Base-by-base conservation (phyloP, 179 eudicot genomes). In the Pouteria campechiana region DNA sequence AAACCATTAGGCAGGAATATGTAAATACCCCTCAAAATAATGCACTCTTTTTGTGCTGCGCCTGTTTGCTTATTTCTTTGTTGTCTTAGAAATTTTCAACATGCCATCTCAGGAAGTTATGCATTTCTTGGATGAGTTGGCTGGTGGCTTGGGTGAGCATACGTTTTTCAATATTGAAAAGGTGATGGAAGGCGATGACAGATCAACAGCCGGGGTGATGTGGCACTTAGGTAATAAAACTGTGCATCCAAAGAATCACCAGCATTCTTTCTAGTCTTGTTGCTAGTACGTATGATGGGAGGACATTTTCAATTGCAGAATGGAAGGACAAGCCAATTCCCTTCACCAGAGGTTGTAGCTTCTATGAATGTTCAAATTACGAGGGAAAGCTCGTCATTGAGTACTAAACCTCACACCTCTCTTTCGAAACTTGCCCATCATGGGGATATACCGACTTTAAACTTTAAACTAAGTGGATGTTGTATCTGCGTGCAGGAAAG, bases 171-270 rank as follows among this genome's bases (percentile, higher is more conserved):
- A 57, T 25, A 29, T 69, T 3, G 78, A 70, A 30, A 50, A 52
- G 28, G 41, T 80, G 10, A 73, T 70, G 23, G 55, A 68, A 64
- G 88, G 95, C 55, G 77, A 67, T 21, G 73, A 65, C 2, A n/a
- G n/a, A n/a, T 50, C 40, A 12, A 52, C 43, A 22, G 75, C 66
- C 56, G 70, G 57, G 22, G 75, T 74, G 17, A 61, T 41, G 19
- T 88, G 97, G 97, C 79, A 80, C 61, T 58, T 88, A 28, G 93
- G 97, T 85, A n/a, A n/a, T n/a, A n/a, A n/a, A n/a, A n/a, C n/a
- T n/a, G n/a, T n/a, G n/a, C n/a, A n/a, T n/a, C n/a, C n/a, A n/a
- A n/a, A n/a, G n/a, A n/a, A 73, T 17, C 3, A 2, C 27, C 24
- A 6, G 21, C 17, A 16, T 1, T 23, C 37, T 17, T 25, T 23